Evolutionary conservation across 371 early-diverging fungal species (phyloP).

Genomic region (Nematocida major): DNA sequence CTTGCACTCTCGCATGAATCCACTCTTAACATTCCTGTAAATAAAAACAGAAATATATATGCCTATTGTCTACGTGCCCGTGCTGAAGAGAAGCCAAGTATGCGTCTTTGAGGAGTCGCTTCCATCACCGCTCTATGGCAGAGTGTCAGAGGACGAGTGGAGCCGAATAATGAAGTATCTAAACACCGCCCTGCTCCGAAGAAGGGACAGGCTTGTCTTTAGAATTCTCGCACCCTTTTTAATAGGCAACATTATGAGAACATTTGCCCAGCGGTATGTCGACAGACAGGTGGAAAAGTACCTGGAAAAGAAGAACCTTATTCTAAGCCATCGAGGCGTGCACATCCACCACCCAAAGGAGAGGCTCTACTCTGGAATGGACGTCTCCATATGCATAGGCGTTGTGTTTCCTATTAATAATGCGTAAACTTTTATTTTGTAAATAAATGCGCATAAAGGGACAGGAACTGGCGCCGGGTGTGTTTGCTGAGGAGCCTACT

Average conservation of each 20-base stretch:
- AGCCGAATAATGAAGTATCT: neutral
- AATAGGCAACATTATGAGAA: slow-evolving; percentile 5
- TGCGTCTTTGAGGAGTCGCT: slow-evolving; percentile 25
- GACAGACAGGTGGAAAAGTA: slow-evolving; percentile 21
- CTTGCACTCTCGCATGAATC: neutral
- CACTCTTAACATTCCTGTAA: slow-evolving; percentile 25
- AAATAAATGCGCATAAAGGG: neutral
- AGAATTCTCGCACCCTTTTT: neutral
- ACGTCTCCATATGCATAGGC: slow-evolving; percentile 1
- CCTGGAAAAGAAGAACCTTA: slow-evolving; percentile 24
- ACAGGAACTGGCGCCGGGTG: slow-evolving; percentile 13
- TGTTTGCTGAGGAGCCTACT: neutral
- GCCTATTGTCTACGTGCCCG: slow-evolving; percentile 39
- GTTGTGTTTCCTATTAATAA: neutral
- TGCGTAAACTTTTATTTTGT: slow-evolving; percentile 32
- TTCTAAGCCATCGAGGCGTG: neutral
- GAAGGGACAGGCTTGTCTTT: neutral
- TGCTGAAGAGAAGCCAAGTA: neutral
- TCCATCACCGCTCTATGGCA: slow-evolving; percentile 14
- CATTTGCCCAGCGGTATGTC: neutral
- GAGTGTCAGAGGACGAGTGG: slow-evolving; percentile 31
- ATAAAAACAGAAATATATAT: slow-evolving; percentile 39
- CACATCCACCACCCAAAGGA: slow-evolving; percentile 41
- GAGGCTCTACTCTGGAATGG: slow-evolving; percentile 22
- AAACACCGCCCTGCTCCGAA: neutral